Percentiles rank a stretch among this genome's conserved stretches.
These are phyloP conservation scores for Tolypocladium guangdongense DNA, from an alignment of 2,329 filamentous ascomycete genomes.

Conservation along the genomic window DNA sequence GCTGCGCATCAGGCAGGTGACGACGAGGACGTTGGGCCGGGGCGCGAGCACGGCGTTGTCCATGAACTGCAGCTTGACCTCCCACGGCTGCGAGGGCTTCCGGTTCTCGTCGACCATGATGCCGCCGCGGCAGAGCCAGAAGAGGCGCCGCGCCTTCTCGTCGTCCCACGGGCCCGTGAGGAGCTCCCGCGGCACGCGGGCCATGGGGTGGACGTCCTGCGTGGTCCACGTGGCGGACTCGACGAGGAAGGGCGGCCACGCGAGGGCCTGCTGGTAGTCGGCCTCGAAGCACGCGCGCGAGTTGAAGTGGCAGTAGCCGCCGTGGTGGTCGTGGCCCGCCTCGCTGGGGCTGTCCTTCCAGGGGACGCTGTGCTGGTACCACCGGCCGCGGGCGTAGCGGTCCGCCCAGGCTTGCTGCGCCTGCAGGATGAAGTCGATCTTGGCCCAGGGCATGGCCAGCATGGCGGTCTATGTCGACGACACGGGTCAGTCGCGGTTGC, in stretches of 20 bases:
- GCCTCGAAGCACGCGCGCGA: constrained; percentile 23
- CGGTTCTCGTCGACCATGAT: constrained; percentile 16
- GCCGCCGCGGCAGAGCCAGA: constrained; percentile 33
- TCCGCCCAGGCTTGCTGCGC: constrained; percentile 37
- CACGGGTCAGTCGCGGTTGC: constrained; percentile 5
- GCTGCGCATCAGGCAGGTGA: constrained; percentile 19
- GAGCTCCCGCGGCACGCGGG: constrained; percentile 28
- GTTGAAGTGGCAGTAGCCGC: constrained; percentile 18
- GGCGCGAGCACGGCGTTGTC: constrained; percentile 21
- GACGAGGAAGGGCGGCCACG: constrained; percentile 12
- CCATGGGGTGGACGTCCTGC: constrained; percentile 26
- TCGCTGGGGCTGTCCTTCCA: constrained; percentile 5
- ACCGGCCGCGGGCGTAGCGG: constrained; percentile 21
- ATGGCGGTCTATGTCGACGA: constrained; percentile 25
- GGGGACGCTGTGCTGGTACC: constrained; percentile 21
- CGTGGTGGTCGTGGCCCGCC: constrained; percentile 10
- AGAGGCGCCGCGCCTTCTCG: constrained; percentile 27
- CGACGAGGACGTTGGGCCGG: constrained; percentile 16
- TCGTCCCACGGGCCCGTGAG: constrained; percentile 31
- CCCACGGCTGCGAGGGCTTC: constrained; percentile 25
- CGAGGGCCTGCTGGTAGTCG: constrained; percentile 19
- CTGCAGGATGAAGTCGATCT: constrained; percentile 33
- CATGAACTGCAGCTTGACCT: constrained; percentile 25
- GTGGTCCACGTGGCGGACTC: constrained; percentile 10
- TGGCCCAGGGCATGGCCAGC: constrained; percentile 32